These are phyloP conservation scores for Fraxinus velutina DNA, from an alignment of 305 asterid species.

Conservation along the genomic window DNA sequence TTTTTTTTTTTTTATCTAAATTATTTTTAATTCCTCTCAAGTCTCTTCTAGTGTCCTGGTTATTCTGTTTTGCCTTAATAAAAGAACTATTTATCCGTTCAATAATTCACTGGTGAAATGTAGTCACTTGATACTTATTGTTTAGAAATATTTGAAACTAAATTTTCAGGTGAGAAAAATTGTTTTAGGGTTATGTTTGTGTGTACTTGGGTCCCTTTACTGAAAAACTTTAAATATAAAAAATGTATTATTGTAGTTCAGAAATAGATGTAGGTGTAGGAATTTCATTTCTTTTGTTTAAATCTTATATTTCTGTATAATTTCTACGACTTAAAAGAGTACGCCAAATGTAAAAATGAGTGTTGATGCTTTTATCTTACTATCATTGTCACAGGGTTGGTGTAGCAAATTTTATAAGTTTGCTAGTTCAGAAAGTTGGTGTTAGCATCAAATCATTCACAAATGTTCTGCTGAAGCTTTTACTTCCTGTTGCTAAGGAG, in stretches of 20 bases:
- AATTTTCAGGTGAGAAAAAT: neutral
- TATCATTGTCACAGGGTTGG: slow-evolving; percentile 70
- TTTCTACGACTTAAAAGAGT: neutral
- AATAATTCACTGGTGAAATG: neutral
- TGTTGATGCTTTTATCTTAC: slow-evolving; percentile 15
- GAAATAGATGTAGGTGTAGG: neutral
- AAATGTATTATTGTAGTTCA: neutral
- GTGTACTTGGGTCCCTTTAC: neutral
- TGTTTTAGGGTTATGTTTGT: neutral
- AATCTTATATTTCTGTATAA: neutral
- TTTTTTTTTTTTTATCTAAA: neutral
- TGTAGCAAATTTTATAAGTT: slow-evolving; percentile 73
- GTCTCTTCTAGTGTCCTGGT: neutral
- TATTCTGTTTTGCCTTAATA: neutral
- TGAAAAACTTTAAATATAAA: neutral
- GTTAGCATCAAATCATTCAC: slow-evolving; percentile 75
- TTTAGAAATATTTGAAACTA: neutral
- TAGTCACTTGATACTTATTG: neutral
- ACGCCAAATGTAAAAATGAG: neutral
- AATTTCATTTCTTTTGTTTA: neutral
- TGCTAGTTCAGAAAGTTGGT: slow-evolving; percentile 87
- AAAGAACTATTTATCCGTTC: neutral
- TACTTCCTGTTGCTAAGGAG: slow-evolving; percentile 83
- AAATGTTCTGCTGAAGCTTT: slow-evolving; percentile 66
- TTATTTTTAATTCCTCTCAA: neutral